Conservation (phyloP, 805 yeast genomes). For the Starmera caribaea region DNA sequence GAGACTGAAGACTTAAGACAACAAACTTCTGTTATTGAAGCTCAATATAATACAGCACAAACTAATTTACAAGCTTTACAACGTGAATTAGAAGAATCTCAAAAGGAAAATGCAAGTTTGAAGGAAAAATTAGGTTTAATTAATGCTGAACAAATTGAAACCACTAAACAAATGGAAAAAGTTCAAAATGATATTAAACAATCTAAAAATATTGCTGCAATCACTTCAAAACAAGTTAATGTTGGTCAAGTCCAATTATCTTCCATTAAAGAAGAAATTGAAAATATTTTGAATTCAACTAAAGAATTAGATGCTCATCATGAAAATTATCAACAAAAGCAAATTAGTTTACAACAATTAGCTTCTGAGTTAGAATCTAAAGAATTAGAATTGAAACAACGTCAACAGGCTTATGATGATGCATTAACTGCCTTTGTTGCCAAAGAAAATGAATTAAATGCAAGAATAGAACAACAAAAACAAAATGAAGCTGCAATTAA, state of each 20-base stretch:
- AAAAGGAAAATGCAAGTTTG: constrained; percentile 51
- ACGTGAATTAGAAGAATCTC: constrained; percentile 52
- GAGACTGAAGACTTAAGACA: constrained; percentile 65
- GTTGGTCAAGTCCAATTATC: constrained; percentile 44
- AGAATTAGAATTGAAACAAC: constrained; percentile 24
- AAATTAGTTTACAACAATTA: constrained; percentile 21
- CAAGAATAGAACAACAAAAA: constrained; percentile 23
- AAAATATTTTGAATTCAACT: constrained; percentile 19
- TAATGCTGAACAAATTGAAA: constrained; percentile 56
- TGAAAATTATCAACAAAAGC: constrained; percentile 26
- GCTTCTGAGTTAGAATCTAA: constrained; percentile 23
- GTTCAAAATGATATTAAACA: constrained; percentile 47
- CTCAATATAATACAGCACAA: constrained; percentile 64
- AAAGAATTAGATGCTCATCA: constrained; percentile 29
- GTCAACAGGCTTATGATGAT: constrained; percentile 17
- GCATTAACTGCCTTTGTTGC: constrained; percentile 9
- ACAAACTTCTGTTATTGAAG: constrained; percentile 70
- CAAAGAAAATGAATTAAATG: constrained; percentile 20
- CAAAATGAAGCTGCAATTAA: constrained; percentile 26
- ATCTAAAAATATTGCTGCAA: constrained; percentile 52
- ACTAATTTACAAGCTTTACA: constrained; percentile 53
- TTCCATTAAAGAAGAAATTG: constrained; percentile 33
- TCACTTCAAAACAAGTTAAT: constrained; percentile 61
- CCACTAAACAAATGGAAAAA: constrained; percentile 45
- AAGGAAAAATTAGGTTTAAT: constrained; percentile 60